Evolutionary conservation across 164 flowering plant genomes (phyloP).

Genomic region (Euptelea pleiosperma): DNA sequence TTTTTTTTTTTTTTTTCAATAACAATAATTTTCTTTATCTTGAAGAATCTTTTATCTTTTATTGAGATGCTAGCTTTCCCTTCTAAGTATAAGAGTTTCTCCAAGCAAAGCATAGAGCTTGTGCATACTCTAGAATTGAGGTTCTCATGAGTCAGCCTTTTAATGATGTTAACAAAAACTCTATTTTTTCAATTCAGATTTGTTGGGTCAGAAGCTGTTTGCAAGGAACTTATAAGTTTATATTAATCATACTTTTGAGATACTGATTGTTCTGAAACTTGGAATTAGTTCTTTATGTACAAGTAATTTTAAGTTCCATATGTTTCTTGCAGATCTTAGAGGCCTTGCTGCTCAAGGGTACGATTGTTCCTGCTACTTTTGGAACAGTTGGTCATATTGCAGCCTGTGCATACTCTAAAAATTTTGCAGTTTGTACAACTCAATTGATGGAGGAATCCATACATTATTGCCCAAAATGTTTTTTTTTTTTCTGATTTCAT

Average conservation of each 20-base stretch:
- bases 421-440: too few relatives aligned
- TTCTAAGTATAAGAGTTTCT: neutral
- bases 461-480: too few relatives aligned
- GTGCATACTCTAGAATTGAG: neutral
- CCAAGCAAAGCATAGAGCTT: neutral
- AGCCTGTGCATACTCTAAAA: too few relatives aligned
- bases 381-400: slow-evolving; percentile 95
- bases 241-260: neutral
- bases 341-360: slow-evolving; percentile 66
- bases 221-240: too few relatives aligned
- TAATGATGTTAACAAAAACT: neutral
- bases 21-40: too few relatives aligned
- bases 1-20: too few relatives aligned
- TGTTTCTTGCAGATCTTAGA: slow-evolving; percentile 63
- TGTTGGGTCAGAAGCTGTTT: too few relatives aligned
- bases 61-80: too few relatives aligned
- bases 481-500: too few relatives aligned
- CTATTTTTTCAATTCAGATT: neutral
- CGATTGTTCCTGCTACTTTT: slow-evolving; percentile 73
- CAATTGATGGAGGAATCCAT: too few relatives aligned
- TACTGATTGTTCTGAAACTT: neutral
- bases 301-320: neutral
- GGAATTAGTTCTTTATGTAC: neutral
- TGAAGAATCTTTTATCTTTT: too few relatives aligned
- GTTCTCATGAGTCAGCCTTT: neutral